Conservation (phyloP, 331 rosid species). For the Saraca asoca region DNA sequence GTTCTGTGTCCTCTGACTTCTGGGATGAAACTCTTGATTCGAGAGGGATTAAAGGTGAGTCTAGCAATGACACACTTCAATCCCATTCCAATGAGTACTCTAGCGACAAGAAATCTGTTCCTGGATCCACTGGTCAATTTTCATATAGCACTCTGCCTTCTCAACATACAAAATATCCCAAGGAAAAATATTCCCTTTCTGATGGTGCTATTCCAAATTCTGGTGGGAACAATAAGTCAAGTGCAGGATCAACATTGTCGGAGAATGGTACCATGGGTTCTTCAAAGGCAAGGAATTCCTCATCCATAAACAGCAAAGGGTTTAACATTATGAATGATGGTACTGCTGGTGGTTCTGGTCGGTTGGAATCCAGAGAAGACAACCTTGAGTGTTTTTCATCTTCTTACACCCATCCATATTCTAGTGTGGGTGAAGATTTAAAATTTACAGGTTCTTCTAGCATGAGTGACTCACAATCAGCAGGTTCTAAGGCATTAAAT, state of each 20-base stretch:
- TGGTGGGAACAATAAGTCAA: constrained; percentile 31
- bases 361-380: constrained; percentile 35
- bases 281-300: constrained; percentile 36
- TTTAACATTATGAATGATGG: constrained; percentile 31
- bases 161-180: constrained; percentile 38
- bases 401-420: constrained; percentile 31
- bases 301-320: constrained; percentile 37
- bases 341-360: constrained; percentile 27
- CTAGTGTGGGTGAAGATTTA: constrained; percentile 36
- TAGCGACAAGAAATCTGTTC: constrained; percentile 39
- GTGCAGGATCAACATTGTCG: constrained; percentile 39
- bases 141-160: constrained; percentile 46
- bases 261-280: constrained; percentile 36
- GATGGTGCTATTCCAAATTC: constrained; percentile 38
- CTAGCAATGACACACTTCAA: constrained; percentile 24
- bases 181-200: constrained; percentile 30
- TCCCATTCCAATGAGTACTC: constrained; percentile 38
- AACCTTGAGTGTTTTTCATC: too few relatives aligned
- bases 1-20: constrained; percentile 57
- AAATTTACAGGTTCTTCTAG: constrained; percentile 42
- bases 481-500: constrained; percentile 41
- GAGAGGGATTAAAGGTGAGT: constrained; percentile 34
- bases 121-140: constrained; percentile 44
- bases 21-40: constrained; percentile 63
- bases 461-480: constrained; percentile 40